Evolutionary conservation across 495 filamentous ascomycete genomes (phyloP).

Genomic region (Penicillium maclennaniae): DNA sequence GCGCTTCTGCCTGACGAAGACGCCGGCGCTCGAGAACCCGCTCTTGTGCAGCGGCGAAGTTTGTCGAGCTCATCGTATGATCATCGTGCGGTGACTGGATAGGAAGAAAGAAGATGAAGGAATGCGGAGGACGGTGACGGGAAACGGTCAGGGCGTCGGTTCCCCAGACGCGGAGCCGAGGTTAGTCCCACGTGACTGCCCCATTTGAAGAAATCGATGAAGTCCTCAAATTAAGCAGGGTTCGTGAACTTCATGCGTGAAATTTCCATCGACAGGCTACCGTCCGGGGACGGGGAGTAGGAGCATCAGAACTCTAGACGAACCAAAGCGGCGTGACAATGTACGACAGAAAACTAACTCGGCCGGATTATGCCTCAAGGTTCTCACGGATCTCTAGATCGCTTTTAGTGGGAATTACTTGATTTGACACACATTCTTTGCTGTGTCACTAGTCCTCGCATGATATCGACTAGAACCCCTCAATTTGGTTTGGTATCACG

Average conservation of each 20-base stretch:
- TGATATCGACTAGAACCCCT: neutral
- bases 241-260: neutral
- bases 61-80: constrained; percentile 63
- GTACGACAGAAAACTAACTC: neutral
- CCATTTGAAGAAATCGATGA: neutral
- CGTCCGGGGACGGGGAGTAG: neutral
- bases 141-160: constrained; percentile 18
- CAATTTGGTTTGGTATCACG: neutral
- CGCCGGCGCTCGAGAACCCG: constrained; percentile 75
- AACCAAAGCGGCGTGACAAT: neutral
- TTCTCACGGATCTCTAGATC: neutral
- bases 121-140: constrained; percentile 8
- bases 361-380: neutral
- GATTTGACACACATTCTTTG: too few species aligned
- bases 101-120: neutral
- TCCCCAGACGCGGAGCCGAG: constrained; percentile 39
- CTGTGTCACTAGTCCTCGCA: neutral
- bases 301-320: too few species aligned
- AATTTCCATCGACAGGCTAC: neutral
- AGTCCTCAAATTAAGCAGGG: neutral
- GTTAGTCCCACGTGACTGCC: constrained; percentile 30
- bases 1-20: constrained; percentile 60
- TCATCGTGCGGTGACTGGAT: constrained; percentile 27
- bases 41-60: constrained; percentile 82
- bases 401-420: neutral